A percentile compares a stretch with the other conserved stretches of the same genome.
These are phyloP conservation scores for Stellera chamaejasme DNA, from an alignment of 345 rosid genomes.

Conservation along the genomic window DNA sequence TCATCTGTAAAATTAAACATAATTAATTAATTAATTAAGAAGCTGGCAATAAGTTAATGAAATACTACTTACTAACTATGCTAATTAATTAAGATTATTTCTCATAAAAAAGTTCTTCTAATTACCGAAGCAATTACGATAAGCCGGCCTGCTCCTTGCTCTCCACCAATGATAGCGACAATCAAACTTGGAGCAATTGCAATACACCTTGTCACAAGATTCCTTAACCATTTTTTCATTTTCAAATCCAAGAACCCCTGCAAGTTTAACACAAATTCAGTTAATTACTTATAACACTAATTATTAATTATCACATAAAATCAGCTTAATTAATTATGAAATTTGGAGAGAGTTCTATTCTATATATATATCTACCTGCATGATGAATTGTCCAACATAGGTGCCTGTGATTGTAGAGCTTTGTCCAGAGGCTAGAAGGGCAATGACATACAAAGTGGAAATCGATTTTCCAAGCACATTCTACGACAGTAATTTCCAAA, in stretches of 20 bases:
- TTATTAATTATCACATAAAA: not conserved
- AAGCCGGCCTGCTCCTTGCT: conserved; percentile 46
- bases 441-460: conserved; percentile 42
- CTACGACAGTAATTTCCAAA: conserved; percentile 11
- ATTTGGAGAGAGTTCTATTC: not conserved
- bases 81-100: not conserved
- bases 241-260: conserved; percentile 63
- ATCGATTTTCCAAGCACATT: conserved; percentile 60
- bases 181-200: conserved; percentile 61
- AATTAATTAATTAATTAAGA: not conserved
- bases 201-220: conserved; percentile 48
- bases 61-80: no score
- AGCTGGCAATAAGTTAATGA: not conserved
- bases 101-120: not conserved
- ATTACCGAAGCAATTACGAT: conserved; percentile 60
- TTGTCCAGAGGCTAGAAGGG: conserved; percentile 68
- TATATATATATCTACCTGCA: conserved; percentile 37
- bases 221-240: conserved; percentile 51
- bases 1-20: conserved; percentile 36
- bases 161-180: conserved; percentile 47
- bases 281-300: not conserved
- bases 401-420: conserved; percentile 66
- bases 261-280: not conserved
- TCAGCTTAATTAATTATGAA: not conserved
- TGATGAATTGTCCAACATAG: conserved; percentile 59